These are phyloP conservation scores for Juglanconis oblonga DNA, from an alignment of 2,329 filamentous ascomycete genomes.

Conservation along the genomic window DNA sequence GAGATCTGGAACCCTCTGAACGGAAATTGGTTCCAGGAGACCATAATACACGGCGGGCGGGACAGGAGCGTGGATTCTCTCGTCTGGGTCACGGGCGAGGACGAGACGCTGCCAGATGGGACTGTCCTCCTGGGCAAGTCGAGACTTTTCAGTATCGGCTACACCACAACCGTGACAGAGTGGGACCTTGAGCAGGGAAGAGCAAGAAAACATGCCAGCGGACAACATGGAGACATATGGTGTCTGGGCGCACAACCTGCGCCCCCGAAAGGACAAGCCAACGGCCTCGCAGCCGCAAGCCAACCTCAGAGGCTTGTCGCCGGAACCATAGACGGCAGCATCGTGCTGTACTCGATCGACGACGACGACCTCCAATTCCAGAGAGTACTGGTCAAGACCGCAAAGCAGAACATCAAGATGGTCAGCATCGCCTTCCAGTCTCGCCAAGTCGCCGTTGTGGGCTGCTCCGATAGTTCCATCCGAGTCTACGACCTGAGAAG, in stretches of 20 bases:
- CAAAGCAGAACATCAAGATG: conserved; percentile 82
- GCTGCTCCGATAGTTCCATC: conserved; percentile 96
- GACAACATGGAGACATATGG: conserved; percentile 96
- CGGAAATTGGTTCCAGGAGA: conserved; percentile 87
- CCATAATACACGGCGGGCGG: conserved; percentile 76
- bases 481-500: conserved; percentile 83
- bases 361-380: conserved; percentile 81
- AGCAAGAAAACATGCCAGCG: conserved; percentile 78
- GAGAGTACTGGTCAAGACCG: conserved; percentile 69
- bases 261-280: conserved; percentile 30
- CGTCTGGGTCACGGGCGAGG: conserved; percentile 84
- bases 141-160: conserved; percentile 93
- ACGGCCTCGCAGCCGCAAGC: conserved; percentile 22
- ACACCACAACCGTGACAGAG: conserved; percentile 87
- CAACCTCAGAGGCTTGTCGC: conserved; percentile 63
- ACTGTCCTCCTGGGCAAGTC: conserved; percentile 66
- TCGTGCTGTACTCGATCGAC: conserved; percentile 82
- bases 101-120: conserved; percentile 63
- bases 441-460: conserved; percentile 76
- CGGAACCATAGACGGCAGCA: conserved; percentile 87
- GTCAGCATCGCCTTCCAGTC: conserved; percentile 90
- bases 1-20: conserved; percentile 93
- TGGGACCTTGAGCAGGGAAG: conserved; percentile 84
- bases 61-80: conserved; percentile 87
- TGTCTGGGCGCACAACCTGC: conserved; percentile 85